phyloP scores from a whole-genome alignment of 768 basidiomycete species.

The Saitozyma sp. region DNA sequence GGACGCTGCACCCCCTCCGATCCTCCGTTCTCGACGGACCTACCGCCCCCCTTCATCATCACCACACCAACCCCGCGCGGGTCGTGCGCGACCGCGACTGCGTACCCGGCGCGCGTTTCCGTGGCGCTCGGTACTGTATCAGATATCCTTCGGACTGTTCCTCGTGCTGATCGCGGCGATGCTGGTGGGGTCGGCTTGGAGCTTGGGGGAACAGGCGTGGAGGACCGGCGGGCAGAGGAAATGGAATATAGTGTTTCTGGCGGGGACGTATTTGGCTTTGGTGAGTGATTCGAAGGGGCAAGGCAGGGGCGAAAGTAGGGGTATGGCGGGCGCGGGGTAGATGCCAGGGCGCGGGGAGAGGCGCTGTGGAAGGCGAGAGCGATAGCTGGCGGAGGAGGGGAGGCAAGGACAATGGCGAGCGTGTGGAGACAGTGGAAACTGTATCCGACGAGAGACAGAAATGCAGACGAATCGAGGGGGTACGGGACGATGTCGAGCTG shows the following conservation, averaged over 20 bases:
- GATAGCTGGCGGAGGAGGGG: too few species aligned
- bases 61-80: not conserved
- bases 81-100: not conserved
- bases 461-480: too few species aligned
- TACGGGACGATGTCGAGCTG: too few species aligned
- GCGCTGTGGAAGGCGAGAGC: too few species aligned
- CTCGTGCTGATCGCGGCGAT: conserved; percentile 29
- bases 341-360: too few species aligned
- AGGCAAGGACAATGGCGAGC: too few species aligned
- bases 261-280: conserved; percentile 37
- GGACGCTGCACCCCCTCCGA: too few species aligned
- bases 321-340: too few species aligned
- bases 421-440: too few species aligned
- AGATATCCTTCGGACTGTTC: conserved; percentile 36
- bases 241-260: conserved; percentile 50
- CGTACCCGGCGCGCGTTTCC: not conserved
- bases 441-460: too few species aligned
- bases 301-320: too few species aligned
- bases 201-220: conserved; percentile 39
- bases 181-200: conserved; percentile 34
- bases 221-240: conserved; percentile 25
- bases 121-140: conserved; percentile 34
- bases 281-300: conserved; percentile 26
- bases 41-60: not conserved
- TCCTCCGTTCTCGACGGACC: too few species aligned